These are phyloP conservation scores for Diddensiella santjacobensis DNA, from an alignment of 805 yeast species.

Conservation along the genomic window DNA sequence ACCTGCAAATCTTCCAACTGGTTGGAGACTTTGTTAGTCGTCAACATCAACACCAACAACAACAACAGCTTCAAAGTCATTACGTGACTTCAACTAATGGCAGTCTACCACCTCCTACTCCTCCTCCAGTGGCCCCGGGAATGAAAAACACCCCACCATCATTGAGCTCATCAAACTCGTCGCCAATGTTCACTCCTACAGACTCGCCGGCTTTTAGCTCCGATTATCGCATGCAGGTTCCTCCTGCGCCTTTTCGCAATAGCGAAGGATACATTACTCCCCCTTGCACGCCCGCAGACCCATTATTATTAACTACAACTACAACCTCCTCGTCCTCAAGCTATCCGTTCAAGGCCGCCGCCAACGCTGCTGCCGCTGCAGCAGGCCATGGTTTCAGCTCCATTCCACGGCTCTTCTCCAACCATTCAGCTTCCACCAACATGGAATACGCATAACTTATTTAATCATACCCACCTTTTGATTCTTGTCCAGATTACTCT, in stretches of 20 bases:
- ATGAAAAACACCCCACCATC: conserved; percentile 33
- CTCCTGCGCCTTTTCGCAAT: conserved; percentile 2
- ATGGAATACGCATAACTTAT: conserved; percentile 1
- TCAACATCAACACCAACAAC: conserved; percentile 26
- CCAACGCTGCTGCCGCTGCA: neutral
- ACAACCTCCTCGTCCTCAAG: neutral
- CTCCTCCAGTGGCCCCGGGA: conserved; percentile 18
- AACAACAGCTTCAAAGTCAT: conserved; percentile 25
- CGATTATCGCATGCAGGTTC: conserved; percentile 5
- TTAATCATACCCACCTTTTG: neutral
- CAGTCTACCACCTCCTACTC: conserved; percentile 20
- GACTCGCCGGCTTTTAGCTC: conserved; percentile 2
- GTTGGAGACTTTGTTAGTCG: conserved; percentile 32
- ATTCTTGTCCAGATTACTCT: neutral
- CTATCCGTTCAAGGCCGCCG: neutral
- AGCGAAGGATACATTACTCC: conserved; percentile 22
- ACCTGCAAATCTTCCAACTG: conserved; percentile 32
- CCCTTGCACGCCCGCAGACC: conserved; percentile 25
- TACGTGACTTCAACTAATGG: conserved; percentile 1
- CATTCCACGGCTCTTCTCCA: neutral
- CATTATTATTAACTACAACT: neutral
- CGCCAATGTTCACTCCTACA: conserved; percentile 17
- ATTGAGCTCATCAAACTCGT: conserved; percentile 30
- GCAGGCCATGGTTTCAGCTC: neutral
- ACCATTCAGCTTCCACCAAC: neutral